Percentiles rank a stretch among this genome's conserved stretches.
Conservation (phyloP, 345 rosid genomes). For the Hibiscus tridactylites region DNA sequence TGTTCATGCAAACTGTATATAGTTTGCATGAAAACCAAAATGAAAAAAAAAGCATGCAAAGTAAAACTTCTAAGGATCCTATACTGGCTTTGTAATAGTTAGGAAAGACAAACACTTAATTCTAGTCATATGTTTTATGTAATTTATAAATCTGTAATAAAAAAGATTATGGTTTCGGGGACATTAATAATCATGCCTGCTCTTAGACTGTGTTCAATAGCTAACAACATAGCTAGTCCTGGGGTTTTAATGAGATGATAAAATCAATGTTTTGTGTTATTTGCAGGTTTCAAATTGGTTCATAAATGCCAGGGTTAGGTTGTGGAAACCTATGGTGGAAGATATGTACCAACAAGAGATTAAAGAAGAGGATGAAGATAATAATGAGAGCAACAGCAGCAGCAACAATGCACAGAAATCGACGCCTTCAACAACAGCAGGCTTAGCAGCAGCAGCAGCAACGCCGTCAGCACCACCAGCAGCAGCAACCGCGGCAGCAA, state of each 20-base stretch:
- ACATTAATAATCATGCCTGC: background rate
- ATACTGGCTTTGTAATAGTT: background rate
- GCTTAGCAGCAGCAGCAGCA: background rate
- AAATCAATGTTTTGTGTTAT: background rate
- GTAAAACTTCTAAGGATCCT: no score
- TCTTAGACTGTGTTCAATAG: background rate
- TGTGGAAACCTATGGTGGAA: constrained; percentile 99
- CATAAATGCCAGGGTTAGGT: constrained; percentile 94
- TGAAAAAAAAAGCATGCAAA: background rate
- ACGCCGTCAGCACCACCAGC: constrained; percentile 5
- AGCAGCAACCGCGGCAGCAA: constrained; percentile 15
- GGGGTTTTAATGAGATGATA: background rate
- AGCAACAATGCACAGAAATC: constrained; percentile 42
- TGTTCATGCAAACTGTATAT: background rate
- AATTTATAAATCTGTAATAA: no score
- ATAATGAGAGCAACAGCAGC: constrained; percentile 24
- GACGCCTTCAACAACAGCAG: constrained; percentile 29
- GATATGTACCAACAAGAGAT: constrained; percentile 94
- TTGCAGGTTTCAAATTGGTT: constrained; percentile 95
- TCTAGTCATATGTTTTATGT: background rate
- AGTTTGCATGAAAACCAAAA: constrained; percentile 1
- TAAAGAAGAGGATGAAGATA: constrained; percentile 47
- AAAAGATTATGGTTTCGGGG: no score
- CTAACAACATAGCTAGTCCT: background rate
- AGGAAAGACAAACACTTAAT: background rate